Evolutionary conservation across 225 moss, liverwort and hornwort genomes (phyloP).

Genomic region (Marchantia polymorpha): DNA sequence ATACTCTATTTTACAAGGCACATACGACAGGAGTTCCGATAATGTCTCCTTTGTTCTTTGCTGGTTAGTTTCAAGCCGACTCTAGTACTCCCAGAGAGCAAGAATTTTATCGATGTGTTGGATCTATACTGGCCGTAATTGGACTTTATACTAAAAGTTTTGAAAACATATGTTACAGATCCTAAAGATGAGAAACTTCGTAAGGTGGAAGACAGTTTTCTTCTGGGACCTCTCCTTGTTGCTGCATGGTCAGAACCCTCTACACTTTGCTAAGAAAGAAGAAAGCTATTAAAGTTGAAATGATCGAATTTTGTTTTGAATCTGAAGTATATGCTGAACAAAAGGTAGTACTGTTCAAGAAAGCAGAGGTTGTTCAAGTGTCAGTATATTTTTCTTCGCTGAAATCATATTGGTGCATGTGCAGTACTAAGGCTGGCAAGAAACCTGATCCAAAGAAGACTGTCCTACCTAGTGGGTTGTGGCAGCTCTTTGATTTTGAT

Average conservation of each 20-base stretch:
- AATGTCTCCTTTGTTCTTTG: no score
- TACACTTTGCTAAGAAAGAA: not conserved
- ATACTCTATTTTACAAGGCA: no score
- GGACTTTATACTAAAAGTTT: not conserved
- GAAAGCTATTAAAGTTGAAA: no score
- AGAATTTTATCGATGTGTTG: no score
- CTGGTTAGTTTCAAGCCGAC: no score
- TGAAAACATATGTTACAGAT: constrained; percentile 41
- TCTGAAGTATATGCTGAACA: no score
- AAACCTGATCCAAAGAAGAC: constrained; percentile 31
- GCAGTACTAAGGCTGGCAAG: constrained; percentile 54
- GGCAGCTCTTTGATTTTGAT: constrained; percentile 83
- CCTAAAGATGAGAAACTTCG: constrained; percentile 66
- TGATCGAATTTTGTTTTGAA: no score
- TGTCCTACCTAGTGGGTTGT: constrained; percentile 71
- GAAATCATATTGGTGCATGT: constrained; percentile 4
- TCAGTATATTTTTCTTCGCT: not conserved
- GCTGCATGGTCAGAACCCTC: constrained; percentile 50
- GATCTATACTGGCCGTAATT: constrained; percentile 79
- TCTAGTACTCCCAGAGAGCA: no score
- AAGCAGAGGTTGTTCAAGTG: not conserved
- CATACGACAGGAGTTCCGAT: no score
- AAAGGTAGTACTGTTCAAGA: no score
- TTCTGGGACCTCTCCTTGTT: constrained; percentile 80
- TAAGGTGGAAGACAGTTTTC: constrained; percentile 68